Percentiles rank a stretch among this genome's conserved stretches.
These are phyloP conservation scores for Coprinellus aureogranulatus DNA, from an alignment of 768 basidiomycete genomes.

Conservation along the genomic window DNA sequence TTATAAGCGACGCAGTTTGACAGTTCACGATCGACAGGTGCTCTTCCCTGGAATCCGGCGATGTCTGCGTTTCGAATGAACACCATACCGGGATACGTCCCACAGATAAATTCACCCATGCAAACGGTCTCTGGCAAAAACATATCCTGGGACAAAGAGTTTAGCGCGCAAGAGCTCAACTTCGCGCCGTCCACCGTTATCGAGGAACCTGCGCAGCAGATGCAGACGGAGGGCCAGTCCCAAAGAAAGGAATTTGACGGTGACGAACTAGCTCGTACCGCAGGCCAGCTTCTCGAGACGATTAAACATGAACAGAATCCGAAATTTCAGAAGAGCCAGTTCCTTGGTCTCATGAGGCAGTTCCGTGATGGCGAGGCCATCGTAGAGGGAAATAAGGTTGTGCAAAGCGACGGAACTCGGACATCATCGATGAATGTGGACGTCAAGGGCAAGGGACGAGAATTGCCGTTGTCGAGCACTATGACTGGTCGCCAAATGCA, in stretches of 20 bases:
- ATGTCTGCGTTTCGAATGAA: constrained; percentile 37
- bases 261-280: constrained; percentile 79
- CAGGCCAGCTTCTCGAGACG: constrained; percentile 73
- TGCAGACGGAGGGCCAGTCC: constrained; percentile 13
- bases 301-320: constrained; percentile 73
- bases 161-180: constrained; percentile 53
- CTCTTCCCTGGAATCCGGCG: constrained; percentile 37
- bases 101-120: constrained; percentile 26
- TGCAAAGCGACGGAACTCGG: constrained; percentile 45
- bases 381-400: constrained; percentile 77
- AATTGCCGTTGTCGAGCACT: no score
- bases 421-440: constrained; percentile 30
- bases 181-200: constrained; percentile 21
- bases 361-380: constrained; percentile 75
- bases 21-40: constrained; percentile 21
- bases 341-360: constrained; percentile 83
- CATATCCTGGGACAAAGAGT: constrained; percentile 67
- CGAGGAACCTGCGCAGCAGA: constrained; percentile 21
- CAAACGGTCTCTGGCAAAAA: constrained; percentile 38
- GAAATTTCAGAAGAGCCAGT: constrained; percentile 83
- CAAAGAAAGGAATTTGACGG: constrained; percentile 32
- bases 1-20: constrained; percentile 8
- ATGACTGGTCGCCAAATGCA: no score
- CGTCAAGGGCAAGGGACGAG: constrained; percentile 71
- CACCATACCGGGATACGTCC: constrained; percentile 35